Evolutionary conservation across 257 asterid genomes (phyloP), one percentile per base, ranked within the genome.

Genomic region (Petunia axillaris): DNA sequence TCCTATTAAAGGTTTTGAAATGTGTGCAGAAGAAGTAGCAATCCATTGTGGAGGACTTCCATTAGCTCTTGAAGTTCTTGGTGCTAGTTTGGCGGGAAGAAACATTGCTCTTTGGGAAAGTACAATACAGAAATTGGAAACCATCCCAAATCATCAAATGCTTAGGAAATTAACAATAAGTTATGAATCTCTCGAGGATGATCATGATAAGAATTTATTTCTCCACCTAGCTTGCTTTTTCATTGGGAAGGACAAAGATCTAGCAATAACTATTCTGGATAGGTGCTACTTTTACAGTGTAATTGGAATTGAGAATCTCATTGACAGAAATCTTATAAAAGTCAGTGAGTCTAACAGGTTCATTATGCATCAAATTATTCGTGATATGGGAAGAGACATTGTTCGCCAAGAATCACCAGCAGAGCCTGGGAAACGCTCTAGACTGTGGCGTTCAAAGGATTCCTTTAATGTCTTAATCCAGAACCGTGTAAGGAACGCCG

Each of bases 1-100:
- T 77, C 70, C 80, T 66, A 9, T 16, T 59, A 46, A 77, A 13
- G 80, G 80, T 39, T 77, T 57, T 77, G 54, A 40, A 48, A 41
- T 40, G 43, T 52, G 50, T 53, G 38, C 82, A 54, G 77, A 79
- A 10, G 48, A 66, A 43, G 82, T 79, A 50, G 82, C 63, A 64
- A 64, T 39, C 53, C 59, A 79, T 14, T 79, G 82, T 66, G 82
- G 76, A 38, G 82, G 82, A 25, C 82, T 79, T 65, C 82, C 82
- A 37, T 66, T 79, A 79, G 82, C 82, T 39, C 82, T 79, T 48
- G 70, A 77, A 77, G 80, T 77, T 77, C 66, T 77, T n/a, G 80
- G 80, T 77, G 66, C 80, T 41, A 57, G 58, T 59, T 77, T 77
- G 71, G 62, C 76, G 8, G 82, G 82, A 53, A 48, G 76, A 64